Evolutionary conservation across 345 rosid genomes (phyloP), one percentile per base, ranked within the genome.

Genomic region (Durio zibethinus): DNA sequence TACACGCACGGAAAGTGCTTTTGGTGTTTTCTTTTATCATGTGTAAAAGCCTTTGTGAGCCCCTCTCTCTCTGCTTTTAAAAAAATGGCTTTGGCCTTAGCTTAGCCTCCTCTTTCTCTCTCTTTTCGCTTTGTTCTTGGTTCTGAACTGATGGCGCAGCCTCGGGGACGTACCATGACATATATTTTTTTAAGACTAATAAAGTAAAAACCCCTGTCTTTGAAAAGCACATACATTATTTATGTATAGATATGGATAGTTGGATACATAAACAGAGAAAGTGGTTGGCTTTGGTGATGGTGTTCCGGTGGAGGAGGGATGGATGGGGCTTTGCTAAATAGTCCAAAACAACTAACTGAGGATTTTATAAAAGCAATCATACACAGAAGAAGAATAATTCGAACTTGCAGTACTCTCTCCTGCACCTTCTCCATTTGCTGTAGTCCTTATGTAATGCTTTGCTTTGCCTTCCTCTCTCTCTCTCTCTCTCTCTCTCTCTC

Each of bases 1-100:
- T 88, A 89, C 94, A 93, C 94, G 98, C 99, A 95, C 91, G 99
- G 98, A 93, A 71, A 93, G 81, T 82, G 89, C 92, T 88, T 91
- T 90, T 85, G 84, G 88, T 84, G 97, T 80, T 86, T 90, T 90
- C 96, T 85, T 33, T 85, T 89, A 89, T 90, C 99, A 95, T 96
- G 99, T 95, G 99, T 89, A 87, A 91, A 89, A 86, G 89, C 76
- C 83, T 78, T 20, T 68, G 74, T 67, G 81, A 80, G 70, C 35
- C 78, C 83, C 45, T 12, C 59, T 43, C 21, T 23, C n/a, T 10
- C 59, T 71, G 74, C 79, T 80, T 79, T 74, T 62, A 23, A 15
- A 29, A 42, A 31, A 57, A 57, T 16, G 42, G 74, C 59, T 20
- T 48, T 48, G 57, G 73, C 52, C 73, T 45, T 14, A 27, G 40